Percentiles rank a stretch among this genome's conserved stretches.
Evolutionary conservation across 768 basidiomycete genomes (phyloP).

Genomic region (Collybiopsis luxurians): DNA sequence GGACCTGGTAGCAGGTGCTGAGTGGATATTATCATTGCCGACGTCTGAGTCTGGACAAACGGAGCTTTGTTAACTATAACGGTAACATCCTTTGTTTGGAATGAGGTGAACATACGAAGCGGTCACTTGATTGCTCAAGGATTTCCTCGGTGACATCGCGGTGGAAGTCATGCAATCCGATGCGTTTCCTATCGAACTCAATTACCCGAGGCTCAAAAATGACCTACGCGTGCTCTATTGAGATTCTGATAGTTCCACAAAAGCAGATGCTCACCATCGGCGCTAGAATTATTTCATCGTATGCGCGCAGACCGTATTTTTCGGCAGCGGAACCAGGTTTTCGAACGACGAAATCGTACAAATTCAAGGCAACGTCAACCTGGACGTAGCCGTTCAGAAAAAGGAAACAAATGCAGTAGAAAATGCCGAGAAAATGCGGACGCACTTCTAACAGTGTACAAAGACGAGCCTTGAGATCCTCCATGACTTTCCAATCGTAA

Average conservation of each 20-base stretch:
- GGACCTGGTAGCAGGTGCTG: constrained; percentile 62
- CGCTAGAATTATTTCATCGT: constrained; percentile 93
- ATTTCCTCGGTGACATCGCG: constrained; percentile 76
- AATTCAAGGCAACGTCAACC: constrained; percentile 86
- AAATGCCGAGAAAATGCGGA: too few species aligned
- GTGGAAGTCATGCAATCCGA: constrained; percentile 44
- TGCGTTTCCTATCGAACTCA: constrained; percentile 78
- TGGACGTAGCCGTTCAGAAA: constrained; percentile 25
- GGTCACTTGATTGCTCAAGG: constrained; percentile 50
- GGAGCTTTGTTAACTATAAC: background rate
- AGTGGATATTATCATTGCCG: constrained; percentile 90
- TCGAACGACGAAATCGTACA: constrained; percentile 89
- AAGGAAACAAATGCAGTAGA: constrained; percentile 8
- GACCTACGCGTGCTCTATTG: constrained; percentile 46
- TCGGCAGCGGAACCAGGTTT: constrained; percentile 71
- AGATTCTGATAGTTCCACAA: background rate
- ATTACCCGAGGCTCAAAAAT: constrained; percentile 93
- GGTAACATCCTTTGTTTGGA: background rate
- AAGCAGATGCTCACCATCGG: constrained; percentile 69
- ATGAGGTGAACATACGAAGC: constrained; percentile 38
- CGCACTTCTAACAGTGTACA: constrained; percentile 88
- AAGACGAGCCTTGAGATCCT: constrained; percentile 82
- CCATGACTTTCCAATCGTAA: constrained; percentile 90
- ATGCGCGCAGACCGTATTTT: constrained; percentile 88
- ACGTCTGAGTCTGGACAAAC: constrained; percentile 56